Conservation (phyloP, 257 asterid genomes). For the Rhazya stricta region DNA sequence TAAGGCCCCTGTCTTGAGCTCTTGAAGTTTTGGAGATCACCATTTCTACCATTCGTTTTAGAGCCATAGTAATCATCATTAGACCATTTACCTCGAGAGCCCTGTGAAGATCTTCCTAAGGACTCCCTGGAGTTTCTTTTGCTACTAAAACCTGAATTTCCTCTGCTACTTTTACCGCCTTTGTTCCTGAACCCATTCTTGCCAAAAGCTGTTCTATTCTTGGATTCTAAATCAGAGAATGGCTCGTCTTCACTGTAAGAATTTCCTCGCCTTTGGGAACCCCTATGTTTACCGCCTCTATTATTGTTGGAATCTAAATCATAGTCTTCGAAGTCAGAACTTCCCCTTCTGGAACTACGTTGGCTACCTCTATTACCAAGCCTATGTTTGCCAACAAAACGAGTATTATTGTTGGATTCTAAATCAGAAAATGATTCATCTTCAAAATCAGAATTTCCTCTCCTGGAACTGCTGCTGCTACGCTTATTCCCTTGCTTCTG, state of each 20-base stretch:
- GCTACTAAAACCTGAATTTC: slow-evolving; percentile 19
- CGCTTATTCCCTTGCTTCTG: slow-evolving; percentile 30
- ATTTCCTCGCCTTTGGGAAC: slow-evolving; percentile 30
- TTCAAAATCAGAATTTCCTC: slow-evolving; percentile 30
- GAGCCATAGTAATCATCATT: slow-evolving; percentile 27
- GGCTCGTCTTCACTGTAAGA: slow-evolving; percentile 25
- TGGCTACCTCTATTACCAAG: not conserved
- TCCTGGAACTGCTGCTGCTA: slow-evolving; percentile 33
- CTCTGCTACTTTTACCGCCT: slow-evolving; percentile 22
- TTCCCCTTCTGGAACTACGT: slow-evolving; percentile 3
- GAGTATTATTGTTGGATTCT: slow-evolving; percentile 33
- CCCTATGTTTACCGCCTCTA: slow-evolving; percentile 27
- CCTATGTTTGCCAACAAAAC: not conserved
- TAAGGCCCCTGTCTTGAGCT: slow-evolving; percentile 38
- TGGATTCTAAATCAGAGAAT: slow-evolving; percentile 44
- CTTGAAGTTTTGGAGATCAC: slow-evolving; percentile 22
- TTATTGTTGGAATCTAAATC: slow-evolving; percentile 5
- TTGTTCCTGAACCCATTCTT: slow-evolving; percentile 30
- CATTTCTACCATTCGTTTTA: slow-evolving; percentile 24
- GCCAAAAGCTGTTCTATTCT: slow-evolving; percentile 3
- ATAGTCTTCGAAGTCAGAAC: not conserved
- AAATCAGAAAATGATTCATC: slow-evolving; percentile 29
- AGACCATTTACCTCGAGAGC: slow-evolving; percentile 32
- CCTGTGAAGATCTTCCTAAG: slow-evolving; percentile 32
- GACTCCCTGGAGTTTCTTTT: slow-evolving; percentile 23